These are phyloP conservation scores for Aspergillus clavatus DNA, from an alignment of 2,329 filamentous ascomycete genomes.

Conservation along the genomic window DNA sequence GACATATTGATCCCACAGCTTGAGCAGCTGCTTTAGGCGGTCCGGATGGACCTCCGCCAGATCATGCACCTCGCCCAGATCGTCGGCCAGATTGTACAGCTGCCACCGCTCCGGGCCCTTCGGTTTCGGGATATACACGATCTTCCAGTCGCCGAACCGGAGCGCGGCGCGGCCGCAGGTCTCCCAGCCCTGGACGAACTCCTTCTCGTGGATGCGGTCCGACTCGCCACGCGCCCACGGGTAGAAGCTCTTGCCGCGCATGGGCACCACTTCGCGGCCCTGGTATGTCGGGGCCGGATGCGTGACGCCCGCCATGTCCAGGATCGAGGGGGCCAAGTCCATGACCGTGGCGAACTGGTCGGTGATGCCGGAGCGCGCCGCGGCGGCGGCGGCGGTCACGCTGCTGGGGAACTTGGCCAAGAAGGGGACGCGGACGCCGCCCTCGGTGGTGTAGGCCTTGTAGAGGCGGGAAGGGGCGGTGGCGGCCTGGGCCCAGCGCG, in stretches of 20 bases:
- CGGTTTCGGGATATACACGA: constrained; percentile 53
- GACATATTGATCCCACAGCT: constrained; percentile 55
- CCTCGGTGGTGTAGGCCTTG: constrained; percentile 47
- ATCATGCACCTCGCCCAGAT: constrained; percentile 51
- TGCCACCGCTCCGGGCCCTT: constrained; percentile 55
- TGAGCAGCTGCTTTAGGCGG: constrained; percentile 46
- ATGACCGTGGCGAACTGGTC: constrained; percentile 52
- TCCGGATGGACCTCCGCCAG: constrained; percentile 40
- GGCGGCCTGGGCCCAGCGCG: constrained; percentile 52
- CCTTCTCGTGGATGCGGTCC: constrained; percentile 45
- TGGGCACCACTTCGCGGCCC: constrained; percentile 47
- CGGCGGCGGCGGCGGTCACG: constrained; percentile 42
- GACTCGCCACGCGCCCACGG: constrained; percentile 34
- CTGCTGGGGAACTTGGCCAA: constrained; percentile 42
- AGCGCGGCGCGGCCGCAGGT: constrained; percentile 52
- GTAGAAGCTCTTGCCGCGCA: constrained; percentile 50
- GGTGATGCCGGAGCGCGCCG: constrained; percentile 38
- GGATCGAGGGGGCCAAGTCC: constrained; percentile 47
- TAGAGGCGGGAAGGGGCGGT: constrained; percentile 49
- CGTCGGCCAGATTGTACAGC: constrained; percentile 50
- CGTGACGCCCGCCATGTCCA: constrained; percentile 38
- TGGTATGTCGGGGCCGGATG: constrained; percentile 53
- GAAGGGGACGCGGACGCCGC: constrained; percentile 52
- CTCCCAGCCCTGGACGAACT: constrained; percentile 55
- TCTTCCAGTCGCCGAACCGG: constrained; percentile 55